These are phyloP conservation scores for Schizophyllum amplum DNA, from an alignment of 1,284 basidiomycete species.

Conservation along the genomic window DNA sequence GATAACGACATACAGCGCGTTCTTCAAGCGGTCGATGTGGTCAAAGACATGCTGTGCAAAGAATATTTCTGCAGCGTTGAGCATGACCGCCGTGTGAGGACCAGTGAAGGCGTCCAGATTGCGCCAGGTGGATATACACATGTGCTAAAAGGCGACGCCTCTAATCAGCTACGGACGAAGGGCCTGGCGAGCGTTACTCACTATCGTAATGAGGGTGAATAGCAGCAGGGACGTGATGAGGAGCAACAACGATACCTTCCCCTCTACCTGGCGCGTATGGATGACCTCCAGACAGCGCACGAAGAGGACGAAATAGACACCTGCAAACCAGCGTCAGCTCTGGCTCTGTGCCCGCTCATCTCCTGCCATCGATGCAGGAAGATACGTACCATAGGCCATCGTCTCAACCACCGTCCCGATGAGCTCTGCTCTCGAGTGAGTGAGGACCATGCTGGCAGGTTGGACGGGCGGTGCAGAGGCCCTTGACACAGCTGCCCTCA, in stretches of 20 bases:
- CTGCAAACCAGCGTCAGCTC: neutral
- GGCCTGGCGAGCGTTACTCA: neutral
- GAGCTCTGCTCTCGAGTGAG: neutral
- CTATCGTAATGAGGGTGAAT: neutral
- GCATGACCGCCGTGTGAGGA: neutral
- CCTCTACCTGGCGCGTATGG: neutral
- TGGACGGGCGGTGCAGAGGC: neutral
- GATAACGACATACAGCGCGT: neutral
- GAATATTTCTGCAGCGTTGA: neutral
- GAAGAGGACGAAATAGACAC: neutral
- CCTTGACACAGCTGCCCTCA: neutral
- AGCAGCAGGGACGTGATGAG: neutral
- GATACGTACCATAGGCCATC: neutral
- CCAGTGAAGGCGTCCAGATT: neutral
- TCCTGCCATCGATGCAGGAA: neutral
- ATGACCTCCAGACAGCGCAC: neutral
- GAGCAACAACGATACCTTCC: neutral
- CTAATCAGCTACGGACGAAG: neutral
- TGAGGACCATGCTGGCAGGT: neutral
- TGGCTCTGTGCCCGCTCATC: neutral
- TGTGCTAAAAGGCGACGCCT: neutral
- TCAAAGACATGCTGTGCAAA: neutral
- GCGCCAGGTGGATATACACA: neutral
- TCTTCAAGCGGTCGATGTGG: neutral
- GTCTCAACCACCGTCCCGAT: neutral